A percentile compares a stretch with the other conserved stretches of the same genome.
Conservation (phyloP, 2,329 filamentous ascomycete genomes). For the Macrophomina pseudophaseolina region DNA sequence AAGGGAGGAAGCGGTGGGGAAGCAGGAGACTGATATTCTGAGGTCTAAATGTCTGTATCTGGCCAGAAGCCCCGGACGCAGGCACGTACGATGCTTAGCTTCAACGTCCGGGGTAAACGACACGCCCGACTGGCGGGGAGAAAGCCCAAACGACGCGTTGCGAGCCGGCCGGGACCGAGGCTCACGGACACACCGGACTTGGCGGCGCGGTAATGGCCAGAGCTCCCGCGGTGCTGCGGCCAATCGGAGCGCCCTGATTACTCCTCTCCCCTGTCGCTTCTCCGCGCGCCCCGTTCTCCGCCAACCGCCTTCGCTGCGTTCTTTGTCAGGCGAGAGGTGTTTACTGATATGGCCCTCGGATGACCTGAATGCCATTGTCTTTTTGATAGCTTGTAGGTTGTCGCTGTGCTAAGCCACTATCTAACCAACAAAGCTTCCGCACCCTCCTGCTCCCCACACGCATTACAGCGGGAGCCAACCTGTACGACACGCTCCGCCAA, state of each 20-base stretch:
- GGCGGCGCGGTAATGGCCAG: background rate
- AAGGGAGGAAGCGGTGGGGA: background rate
- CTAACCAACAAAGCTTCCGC: no score
- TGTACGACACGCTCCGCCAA: background rate
- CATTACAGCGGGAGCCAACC: no score
- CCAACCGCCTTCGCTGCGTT: background rate
- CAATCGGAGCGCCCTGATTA: conserved; percentile 7
- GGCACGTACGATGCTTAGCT: background rate
- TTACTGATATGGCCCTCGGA: conserved; percentile 11
- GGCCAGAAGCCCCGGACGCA: background rate
- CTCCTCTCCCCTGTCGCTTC: background rate
- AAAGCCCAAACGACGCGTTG: background rate
- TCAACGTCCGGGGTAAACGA: conserved; percentile 15
- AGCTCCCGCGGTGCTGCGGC: background rate
- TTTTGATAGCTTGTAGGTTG: no score
- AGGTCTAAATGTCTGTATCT: conserved; percentile 5
- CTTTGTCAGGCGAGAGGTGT: background rate
- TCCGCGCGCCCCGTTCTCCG: background rate
- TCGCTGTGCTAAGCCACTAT: no score
- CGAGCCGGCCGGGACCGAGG: conserved; percentile 20
- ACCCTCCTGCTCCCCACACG: no score
- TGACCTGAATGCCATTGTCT: background rate
- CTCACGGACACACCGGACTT: background rate
- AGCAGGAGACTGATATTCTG: background rate
- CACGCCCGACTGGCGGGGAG: background rate